Evolutionary conservation across 331 rosid genomes (phyloP).

Genomic region (Pyrus hybrid): DNA sequence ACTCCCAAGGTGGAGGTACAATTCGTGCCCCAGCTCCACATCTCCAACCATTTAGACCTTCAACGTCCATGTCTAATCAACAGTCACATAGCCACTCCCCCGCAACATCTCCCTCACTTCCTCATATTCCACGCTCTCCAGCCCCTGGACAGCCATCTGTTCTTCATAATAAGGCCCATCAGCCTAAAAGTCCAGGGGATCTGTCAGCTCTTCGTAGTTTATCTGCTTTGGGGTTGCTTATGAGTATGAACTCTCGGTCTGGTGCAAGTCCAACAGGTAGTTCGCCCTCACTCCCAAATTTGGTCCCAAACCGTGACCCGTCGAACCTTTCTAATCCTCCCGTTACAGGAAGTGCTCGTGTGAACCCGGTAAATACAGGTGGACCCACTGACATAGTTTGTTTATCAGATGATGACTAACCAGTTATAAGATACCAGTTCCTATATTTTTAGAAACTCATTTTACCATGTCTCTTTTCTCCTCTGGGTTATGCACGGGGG

Average conservation of each 20-base stretch:
- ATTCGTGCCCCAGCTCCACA: conserved; percentile 73
- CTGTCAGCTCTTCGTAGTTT: conserved; percentile 10
- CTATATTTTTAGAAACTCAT: neutral
- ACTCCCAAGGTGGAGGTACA: conserved; percentile 30
- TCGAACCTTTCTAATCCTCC: conserved; percentile 12
- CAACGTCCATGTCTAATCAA: conserved; percentile 31
- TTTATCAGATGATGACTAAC: conserved; percentile 82
- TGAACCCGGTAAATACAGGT: conserved; percentile 19
- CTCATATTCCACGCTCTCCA: conserved; percentile 14
- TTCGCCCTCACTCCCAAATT: conserved; percentile 6
- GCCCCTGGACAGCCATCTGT: conserved; percentile 17
- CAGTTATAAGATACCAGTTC: neutral
- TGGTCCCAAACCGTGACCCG: neutral
- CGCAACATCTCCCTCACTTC: conserved; percentile 7
- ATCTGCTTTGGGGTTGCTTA: conserved; percentile 23
- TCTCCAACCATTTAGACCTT: conserved; percentile 46
- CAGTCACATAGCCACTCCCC: conserved; percentile 25
- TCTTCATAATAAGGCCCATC: conserved; percentile 15
- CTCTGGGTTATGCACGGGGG: neutral
- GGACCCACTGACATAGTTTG: conserved; percentile 41
- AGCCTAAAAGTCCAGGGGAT: conserved; percentile 14
- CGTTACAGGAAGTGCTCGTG: conserved; percentile 3
- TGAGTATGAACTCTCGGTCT: conserved; percentile 19
- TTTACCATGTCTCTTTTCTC: neutral
- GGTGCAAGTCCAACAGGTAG: conserved; percentile 20